Evolutionary conservation across 768 basidiomycete genomes (phyloP).

Genomic region (Mycena chlorophos): DNA sequence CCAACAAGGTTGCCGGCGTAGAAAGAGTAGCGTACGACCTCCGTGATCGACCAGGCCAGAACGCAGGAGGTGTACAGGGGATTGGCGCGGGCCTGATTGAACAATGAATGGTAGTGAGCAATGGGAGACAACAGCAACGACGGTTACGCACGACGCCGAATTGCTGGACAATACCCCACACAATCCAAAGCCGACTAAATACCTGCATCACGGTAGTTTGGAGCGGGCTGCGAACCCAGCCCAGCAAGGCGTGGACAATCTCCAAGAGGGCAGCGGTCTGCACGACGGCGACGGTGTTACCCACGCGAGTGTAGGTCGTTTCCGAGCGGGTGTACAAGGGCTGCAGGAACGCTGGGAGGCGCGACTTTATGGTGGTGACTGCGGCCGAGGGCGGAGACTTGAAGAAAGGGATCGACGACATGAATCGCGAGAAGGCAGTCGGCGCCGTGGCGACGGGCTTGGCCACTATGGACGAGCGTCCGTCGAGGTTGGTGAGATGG

Average conservation of each 20-base stretch:
- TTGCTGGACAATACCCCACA: constrained; percentile 79
- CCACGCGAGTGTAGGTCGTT: constrained; percentile 64
- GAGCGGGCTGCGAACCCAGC: constrained; percentile 78
- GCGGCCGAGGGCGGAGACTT: constrained; percentile 29
- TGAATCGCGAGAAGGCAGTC: constrained; percentile 39
- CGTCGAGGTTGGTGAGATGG: constrained; percentile 50
- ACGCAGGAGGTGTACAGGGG: constrained; percentile 91
- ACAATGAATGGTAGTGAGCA: not conserved
- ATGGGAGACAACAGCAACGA: not conserved
- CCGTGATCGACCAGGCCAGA: constrained; percentile 88
- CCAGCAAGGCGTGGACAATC: constrained; percentile 74
- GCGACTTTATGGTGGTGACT: constrained; percentile 33
- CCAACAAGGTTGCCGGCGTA: constrained; percentile 73
- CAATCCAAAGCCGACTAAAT: constrained; percentile 73
- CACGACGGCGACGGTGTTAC: constrained; percentile 62
- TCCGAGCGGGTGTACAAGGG: constrained; percentile 51
- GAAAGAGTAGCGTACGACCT: constrained; percentile 88
- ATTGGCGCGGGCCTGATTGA: constrained; percentile 57
- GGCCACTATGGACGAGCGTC: constrained; percentile 33
- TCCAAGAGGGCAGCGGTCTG: constrained; percentile 87
- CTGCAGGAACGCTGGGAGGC: constrained; percentile 39
- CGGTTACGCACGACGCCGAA: constrained; percentile 64
- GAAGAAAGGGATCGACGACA: constrained; percentile 37
- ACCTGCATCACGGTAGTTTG: constrained; percentile 80
- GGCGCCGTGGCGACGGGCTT: constrained; percentile 30